Conservation (phyloP, 2,329 filamentous ascomycete genomes). For the Xylaria sp. region DNA sequence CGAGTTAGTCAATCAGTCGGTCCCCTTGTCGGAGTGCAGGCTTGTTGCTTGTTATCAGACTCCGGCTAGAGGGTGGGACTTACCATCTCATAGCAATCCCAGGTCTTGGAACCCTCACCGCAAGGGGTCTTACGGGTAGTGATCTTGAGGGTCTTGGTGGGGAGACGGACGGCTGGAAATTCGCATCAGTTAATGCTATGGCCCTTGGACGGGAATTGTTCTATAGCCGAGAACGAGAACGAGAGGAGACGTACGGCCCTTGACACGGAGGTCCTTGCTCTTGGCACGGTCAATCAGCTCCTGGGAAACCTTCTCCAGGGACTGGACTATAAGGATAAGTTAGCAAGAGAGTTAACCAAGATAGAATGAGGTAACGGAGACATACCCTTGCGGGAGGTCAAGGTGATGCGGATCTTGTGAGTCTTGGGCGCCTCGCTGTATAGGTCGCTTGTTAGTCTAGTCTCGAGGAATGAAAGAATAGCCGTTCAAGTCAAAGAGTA, state of each 20-base stretch:
- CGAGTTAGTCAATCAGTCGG: neutral
- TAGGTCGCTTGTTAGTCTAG: conserved; percentile 18
- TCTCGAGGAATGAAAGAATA: no score
- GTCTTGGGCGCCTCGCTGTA: conserved; percentile 72
- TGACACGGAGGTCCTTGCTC: conserved; percentile 97
- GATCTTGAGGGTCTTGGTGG: conserved; percentile 96
- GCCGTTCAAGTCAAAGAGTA: neutral
- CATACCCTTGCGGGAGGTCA: conserved; percentile 69
- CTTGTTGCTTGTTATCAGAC: no score
- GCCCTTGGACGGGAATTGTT: conserved; percentile 4
- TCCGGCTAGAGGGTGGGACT: neutral
- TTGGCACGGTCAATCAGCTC: conserved; percentile 99
- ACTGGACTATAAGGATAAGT: conserved; percentile 70
- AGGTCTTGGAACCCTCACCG: conserved; percentile 99
- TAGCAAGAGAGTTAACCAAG: neutral
- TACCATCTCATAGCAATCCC: conserved; percentile 95
- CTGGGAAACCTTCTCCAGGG: conserved; percentile 97
- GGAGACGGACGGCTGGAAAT: conserved; percentile 83
- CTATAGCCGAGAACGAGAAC: neutral
- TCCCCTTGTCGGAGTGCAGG: no score
- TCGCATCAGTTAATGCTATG: conserved; percentile 12
- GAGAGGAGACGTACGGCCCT: conserved; percentile 66
- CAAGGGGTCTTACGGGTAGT: conserved; percentile 98
- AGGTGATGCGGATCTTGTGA: conserved; percentile 78
- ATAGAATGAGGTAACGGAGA: neutral